Base-by-base conservation (phyloP, 2,329 filamentous ascomycete species). In the Apiospora kogelbergensis region DNA sequence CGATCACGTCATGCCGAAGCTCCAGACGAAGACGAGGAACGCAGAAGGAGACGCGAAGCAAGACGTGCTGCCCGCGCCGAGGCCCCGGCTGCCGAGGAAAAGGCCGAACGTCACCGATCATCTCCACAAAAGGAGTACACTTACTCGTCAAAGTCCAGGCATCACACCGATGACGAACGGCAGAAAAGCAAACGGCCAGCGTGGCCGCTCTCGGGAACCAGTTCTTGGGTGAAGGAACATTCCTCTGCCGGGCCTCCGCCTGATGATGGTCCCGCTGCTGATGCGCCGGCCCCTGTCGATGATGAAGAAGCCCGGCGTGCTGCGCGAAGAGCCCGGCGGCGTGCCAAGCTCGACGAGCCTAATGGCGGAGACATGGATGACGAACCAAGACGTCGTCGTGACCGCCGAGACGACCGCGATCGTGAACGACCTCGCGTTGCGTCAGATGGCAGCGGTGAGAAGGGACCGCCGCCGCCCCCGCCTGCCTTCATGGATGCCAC, bases 171-270 rank as follows among this genome's bases (percentile, higher is more conserved):
- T 63, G 80, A 76, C 40, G 82, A 78, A 67, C 76, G 71, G 46
- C 74, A 69, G 71, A 76, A 68, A 71, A 74, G 69, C 70, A 76
- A 80, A 42, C 63, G 70, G 30, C 79, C 83, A 10, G 81, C 81
- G 11, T 90, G 89, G 89, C 88, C 89, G 22, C 86, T 90, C 75
- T 89, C 86, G 7, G 88, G 89, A 33, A 90, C 88, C 0, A 88
- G 86, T 10, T 90, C 88, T 0, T 91, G 89, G 89, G 88, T 90
- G 5, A 90, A 90, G 77, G 88, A 90, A 15, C 85, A 89, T 73
- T 87, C 85, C 2, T 89, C 90, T 72, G 88, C 88, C 3, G 87
- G 87, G 1, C 87, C 88, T 2, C 88, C 88, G 1, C 87, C 86
- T 0, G 82, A 84, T 0, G 80, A 81, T 60, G 80, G 78, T 20